Evolutionary conservation across 768 basidiomycete genomes (phyloP).

Genomic region (Serendipita sp.): DNA sequence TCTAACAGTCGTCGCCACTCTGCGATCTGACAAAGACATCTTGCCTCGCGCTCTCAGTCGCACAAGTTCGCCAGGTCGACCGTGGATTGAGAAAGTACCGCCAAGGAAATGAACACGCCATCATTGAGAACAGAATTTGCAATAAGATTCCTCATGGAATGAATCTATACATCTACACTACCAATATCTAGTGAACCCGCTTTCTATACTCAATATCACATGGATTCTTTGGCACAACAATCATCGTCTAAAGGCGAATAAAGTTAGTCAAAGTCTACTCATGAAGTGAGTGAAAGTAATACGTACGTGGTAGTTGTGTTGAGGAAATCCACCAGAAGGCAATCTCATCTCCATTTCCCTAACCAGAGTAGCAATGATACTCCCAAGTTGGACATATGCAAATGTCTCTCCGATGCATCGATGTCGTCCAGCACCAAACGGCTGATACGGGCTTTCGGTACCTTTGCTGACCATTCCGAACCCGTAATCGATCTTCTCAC

Average conservation of each 20-base stretch:
- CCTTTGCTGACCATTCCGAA: constrained; percentile 94
- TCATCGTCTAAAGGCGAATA: constrained; percentile 56
- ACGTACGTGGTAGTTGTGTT: constrained; percentile 80
- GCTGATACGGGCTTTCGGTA: constrained; percentile 89
- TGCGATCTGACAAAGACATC: no score
- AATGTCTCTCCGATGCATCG: constrained; percentile 94
- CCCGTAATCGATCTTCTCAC: constrained; percentile 91
- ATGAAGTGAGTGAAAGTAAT: constrained; percentile 3
- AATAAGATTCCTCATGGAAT: no score
- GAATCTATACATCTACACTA: background rate
- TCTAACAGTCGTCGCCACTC: no score
- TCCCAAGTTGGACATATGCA: constrained; percentile 85
- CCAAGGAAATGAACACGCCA: no score
- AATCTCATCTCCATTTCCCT: constrained; percentile 61
- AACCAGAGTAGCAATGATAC: constrained; percentile 62
- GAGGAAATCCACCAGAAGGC: constrained; percentile 45
- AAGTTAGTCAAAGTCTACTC: background rate
- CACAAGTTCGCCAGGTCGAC: no score
- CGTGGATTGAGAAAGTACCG: no score
- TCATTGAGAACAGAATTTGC: no score
- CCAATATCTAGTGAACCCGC: constrained; percentile 3
- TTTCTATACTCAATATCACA: constrained; percentile 15
- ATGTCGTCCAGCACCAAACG: constrained; percentile 93
- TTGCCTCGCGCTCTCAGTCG: no score
- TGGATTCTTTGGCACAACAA: constrained; percentile 57